These are phyloP conservation scores for Lentinula sp. DNA, from an alignment of 768 basidiomycete species.

Conservation along the genomic window DNA sequence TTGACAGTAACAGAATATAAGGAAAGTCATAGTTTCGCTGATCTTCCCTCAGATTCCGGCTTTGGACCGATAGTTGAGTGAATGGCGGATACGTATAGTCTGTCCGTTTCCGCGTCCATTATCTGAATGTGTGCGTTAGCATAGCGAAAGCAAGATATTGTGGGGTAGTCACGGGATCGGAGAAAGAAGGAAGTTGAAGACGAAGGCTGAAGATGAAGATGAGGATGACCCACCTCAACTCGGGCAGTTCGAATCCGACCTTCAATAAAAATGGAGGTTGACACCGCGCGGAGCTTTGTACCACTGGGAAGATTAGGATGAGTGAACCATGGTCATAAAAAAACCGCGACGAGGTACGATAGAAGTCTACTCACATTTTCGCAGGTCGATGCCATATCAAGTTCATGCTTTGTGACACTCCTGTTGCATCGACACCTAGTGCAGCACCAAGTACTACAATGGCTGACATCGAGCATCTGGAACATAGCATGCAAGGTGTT, in stretches of 20 bases:
- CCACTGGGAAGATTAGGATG: background rate
- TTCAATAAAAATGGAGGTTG: slow-evolving; percentile 9
- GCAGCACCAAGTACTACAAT: slow-evolving; percentile 7
- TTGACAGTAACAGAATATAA: too few species aligned
- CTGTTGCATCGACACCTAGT: slow-evolving; percentile 7
- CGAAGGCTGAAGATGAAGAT: background rate
- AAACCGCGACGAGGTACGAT: background rate
- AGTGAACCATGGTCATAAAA: too few species aligned
- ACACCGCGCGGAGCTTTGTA: slow-evolving; percentile 7
- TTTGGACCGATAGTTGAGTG: slow-evolving; percentile 5
- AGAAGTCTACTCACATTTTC: slow-evolving; percentile 2
- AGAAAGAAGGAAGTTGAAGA: background rate
- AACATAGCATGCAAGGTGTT: background rate
- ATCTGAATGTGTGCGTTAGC: background rate
- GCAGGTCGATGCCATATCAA: slow-evolving; percentile 12
- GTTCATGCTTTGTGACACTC: slow-evolving; percentile 12
- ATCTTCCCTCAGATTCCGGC: background rate
- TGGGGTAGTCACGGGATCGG: background rate
- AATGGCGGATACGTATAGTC: slow-evolving; percentile 9
- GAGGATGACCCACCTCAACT: slow-evolving; percentile 7
- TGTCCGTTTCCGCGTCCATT: slow-evolving; percentile 4
- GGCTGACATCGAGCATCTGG: slow-evolving; percentile 9
- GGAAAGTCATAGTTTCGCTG: background rate
- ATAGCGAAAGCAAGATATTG: background rate
- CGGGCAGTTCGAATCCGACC: slow-evolving; percentile 8